Evolutionary conservation across 768 basidiomycete genomes (phyloP).

Genomic region (Omphalotus guepiniiformis): DNA sequence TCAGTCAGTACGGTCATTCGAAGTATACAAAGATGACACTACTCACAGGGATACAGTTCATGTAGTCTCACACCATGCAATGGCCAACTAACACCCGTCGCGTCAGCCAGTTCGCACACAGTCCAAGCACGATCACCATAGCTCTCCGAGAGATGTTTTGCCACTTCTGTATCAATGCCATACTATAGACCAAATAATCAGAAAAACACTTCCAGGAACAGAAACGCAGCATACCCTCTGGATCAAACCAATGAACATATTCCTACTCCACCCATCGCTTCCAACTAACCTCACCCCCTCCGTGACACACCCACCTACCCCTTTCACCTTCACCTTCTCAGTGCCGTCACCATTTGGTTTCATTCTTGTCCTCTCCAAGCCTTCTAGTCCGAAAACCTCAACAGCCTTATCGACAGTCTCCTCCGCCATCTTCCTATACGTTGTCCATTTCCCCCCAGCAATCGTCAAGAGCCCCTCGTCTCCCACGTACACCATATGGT

Average conservation of each 20-base stretch:
- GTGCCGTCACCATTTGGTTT: no score
- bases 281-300: constrained; percentile 81
- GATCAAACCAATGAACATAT: constrained; percentile 95
- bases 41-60: constrained; percentile 71
- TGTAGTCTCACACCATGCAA: constrained; percentile 74
- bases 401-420: constrained; percentile 90
- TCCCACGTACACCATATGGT: constrained; percentile 86
- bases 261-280: constrained; percentile 89
- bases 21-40: neutral
- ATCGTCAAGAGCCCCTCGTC: constrained; percentile 85
- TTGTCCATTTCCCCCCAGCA: constrained; percentile 99
- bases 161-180: constrained; percentile 87
- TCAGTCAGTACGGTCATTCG: neutral
- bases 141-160: constrained; percentile 87
- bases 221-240: constrained; percentile 62
- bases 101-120: constrained; percentile 74
- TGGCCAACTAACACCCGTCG: constrained; percentile 82
- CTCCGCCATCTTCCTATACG: constrained; percentile 93
- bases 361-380: no score
- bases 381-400: constrained; percentile 69
- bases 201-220: neutral
- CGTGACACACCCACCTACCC: no score
- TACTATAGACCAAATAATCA: constrained; percentile 44
- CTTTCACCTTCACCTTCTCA: no score
- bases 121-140: constrained; percentile 98